Conservation (phyloP, 75 land plant genomes). For the Picea glauca region DNA sequence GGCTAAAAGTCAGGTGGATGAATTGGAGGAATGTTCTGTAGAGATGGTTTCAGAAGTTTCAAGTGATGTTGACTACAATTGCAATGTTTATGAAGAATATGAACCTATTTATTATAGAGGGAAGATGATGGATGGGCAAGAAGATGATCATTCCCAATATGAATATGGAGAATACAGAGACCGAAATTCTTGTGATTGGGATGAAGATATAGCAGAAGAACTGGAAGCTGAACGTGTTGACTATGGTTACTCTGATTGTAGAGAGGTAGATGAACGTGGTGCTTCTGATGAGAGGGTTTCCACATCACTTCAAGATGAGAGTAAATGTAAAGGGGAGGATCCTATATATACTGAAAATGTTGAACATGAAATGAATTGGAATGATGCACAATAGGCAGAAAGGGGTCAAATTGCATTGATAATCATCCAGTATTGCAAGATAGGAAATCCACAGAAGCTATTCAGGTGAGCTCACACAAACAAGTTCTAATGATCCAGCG, state of each 20-base stretch:
- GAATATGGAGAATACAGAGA: conserved; percentile 56
- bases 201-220: conserved; percentile 23
- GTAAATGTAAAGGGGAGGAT: no score
- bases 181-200: conserved; percentile 17
- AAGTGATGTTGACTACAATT: neutral
- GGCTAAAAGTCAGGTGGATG: neutral
- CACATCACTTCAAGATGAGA: no score
- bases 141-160: conserved; percentile 12
- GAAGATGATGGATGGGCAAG: neutral
- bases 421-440: no score
- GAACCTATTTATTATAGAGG: neutral
- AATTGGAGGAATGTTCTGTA: neutral
- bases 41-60: neutral
- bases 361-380: no score
- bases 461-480: no score
- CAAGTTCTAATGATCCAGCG: no score
- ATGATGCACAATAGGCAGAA: no score
- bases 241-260: conserved; percentile 32
- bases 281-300: no score
- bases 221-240: conserved; percentile 31
- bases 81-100: neutral
- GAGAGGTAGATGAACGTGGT: no score
- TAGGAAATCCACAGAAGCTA: no score
- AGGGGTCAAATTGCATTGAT: no score
- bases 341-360: no score